Conservation (phyloP, 441 rosid genomes). For the Omphalea diandra region DNA sequence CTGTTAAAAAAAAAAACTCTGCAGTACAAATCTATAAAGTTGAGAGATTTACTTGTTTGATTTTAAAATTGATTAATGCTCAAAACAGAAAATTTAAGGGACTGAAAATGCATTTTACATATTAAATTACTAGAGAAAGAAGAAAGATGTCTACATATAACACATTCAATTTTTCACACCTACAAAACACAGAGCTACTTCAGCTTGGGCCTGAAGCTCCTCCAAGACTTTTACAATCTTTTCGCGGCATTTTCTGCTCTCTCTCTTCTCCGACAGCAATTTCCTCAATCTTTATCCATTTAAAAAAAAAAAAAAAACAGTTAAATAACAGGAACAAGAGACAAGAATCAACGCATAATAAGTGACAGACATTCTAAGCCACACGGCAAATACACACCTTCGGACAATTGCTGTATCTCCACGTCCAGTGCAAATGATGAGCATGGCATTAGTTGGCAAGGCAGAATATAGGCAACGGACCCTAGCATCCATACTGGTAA, state of each 20-base stretch:
- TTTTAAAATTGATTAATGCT: too few relatives aligned
- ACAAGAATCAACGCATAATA: neutral
- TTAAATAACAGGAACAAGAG: neutral
- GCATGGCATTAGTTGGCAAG: slow-evolving; percentile 79
- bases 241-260: slow-evolving; percentile 53
- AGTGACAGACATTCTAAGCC: neutral
- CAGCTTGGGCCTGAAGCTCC: slow-evolving; percentile 96
- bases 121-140: too few relatives aligned
- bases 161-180: slow-evolving; percentile 52
- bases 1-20: too few relatives aligned
- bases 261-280: slow-evolving; percentile 61
- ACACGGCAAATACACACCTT: slow-evolving; percentile 43
- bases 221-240: slow-evolving; percentile 77
- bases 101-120: too few relatives aligned
- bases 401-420: slow-evolving; percentile 86
- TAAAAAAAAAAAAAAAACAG: too few relatives aligned
- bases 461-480: slow-evolving; percentile 48
- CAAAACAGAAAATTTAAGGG: too few relatives aligned
- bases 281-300: slow-evolving; percentile 60
- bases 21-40: too few relatives aligned
- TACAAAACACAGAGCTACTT: slow-evolving; percentile 92
- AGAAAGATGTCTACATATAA: neutral
- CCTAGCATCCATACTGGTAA: slow-evolving; percentile 51
- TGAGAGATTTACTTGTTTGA: too few relatives aligned
- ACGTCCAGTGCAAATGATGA: slow-evolving; percentile 92